phyloP scores from a whole-genome alignment of 2,329 filamentous ascomycete genomes.

The Cordyceps militaris region DNA sequence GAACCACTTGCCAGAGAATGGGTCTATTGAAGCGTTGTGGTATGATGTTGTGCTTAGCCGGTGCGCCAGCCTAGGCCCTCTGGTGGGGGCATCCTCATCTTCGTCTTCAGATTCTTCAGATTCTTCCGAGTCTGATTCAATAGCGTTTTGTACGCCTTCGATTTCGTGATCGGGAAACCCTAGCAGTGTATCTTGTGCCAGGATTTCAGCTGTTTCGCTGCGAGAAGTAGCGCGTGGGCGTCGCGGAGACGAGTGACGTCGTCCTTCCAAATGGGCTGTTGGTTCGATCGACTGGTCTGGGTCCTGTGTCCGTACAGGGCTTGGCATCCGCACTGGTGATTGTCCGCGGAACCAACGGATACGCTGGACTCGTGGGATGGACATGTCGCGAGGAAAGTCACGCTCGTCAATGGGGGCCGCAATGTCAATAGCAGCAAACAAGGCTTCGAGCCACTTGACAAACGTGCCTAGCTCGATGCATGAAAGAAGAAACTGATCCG shows the following conservation, averaged over 20 bases:
- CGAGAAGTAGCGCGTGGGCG: background rate
- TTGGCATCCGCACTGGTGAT: constrained; percentile 22
- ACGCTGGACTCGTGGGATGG: constrained; percentile 50
- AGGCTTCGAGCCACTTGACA: constrained; percentile 59
- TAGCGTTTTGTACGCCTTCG: constrained; percentile 5
- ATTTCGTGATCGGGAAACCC: constrained; percentile 7
- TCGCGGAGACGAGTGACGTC: constrained; percentile 4
- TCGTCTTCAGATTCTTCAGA: constrained; percentile 14
- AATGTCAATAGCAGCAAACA: constrained; percentile 69
- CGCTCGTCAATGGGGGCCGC: constrained; percentile 65
- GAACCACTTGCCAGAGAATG: constrained; percentile 48
- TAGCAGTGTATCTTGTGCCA: background rate
- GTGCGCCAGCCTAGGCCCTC: constrained; percentile 22
- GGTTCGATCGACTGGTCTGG: constrained; percentile 13
- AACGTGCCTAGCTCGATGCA: constrained; percentile 59
- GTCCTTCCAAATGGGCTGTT: background rate
- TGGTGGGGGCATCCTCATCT: constrained; percentile 10
- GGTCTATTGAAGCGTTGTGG: constrained; percentile 38
- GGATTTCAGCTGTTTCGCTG: background rate
- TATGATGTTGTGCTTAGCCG: constrained; percentile 40
- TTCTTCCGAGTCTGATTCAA: constrained; percentile 18
- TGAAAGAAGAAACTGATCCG: constrained; percentile 66
- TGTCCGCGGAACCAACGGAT: constrained; percentile 43
- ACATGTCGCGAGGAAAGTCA: constrained; percentile 54
- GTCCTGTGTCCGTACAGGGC: constrained; percentile 12